Evolutionary conservation across 2,329 filamentous ascomycete genomes (phyloP).

Genomic region (Fusarium subtropicale): DNA sequence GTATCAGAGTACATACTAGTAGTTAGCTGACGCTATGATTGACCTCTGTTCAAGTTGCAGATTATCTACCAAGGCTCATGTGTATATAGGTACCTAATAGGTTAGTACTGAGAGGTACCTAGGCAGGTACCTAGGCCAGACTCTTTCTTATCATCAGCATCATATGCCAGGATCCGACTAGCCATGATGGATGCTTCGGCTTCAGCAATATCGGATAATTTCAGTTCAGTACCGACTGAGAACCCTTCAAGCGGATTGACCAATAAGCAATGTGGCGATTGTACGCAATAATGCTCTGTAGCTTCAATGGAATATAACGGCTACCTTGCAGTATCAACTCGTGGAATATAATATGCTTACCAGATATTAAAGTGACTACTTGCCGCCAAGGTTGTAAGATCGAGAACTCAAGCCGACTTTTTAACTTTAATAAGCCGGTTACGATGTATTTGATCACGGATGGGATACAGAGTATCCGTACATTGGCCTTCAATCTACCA

Average conservation of each 20-base stretch:
- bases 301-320: background rate
- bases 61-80: background rate
- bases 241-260: slow-evolving; percentile 1
- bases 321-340: background rate
- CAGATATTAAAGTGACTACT: background rate
- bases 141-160: background rate
- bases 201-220: background rate
- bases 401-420: background rate
- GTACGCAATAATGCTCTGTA: background rate
- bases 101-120: too few relatives aligned
- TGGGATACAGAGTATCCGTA: background rate
- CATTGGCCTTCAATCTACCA: background rate
- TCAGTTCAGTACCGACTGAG: background rate
- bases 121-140: background rate
- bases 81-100: too few relatives aligned
- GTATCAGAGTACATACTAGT: background rate
- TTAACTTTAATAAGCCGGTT: background rate
- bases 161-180: background rate
- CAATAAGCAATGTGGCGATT: background rate
- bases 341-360: background rate
- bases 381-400: background rate
- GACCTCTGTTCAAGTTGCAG: background rate
- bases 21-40: background rate
- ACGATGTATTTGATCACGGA: background rate
- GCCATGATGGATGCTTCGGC: background rate